phyloP scores from a whole-genome alignment of 2,329 filamentous ascomycete species.

The Sphaceloma murrayae region DNA sequence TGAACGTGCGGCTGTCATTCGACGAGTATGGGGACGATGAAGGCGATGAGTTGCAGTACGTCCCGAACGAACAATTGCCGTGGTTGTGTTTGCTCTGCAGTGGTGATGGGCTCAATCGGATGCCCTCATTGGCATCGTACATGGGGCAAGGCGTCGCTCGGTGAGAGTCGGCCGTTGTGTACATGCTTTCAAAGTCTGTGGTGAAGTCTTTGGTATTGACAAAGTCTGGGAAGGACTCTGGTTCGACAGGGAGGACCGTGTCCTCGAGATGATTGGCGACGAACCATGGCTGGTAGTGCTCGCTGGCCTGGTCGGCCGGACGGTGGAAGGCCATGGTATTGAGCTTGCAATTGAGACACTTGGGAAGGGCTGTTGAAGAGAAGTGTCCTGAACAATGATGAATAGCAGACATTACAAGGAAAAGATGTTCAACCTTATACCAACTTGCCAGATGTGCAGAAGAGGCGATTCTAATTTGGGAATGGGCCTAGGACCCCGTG shows the following conservation, averaged over 20 bases:
- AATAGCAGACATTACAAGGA: not conserved
- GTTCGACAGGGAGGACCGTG: conserved; percentile 11
- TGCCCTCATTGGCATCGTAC: conserved; percentile 8
- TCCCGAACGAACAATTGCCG: not conserved
- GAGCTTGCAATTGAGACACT: conserved; percentile 7
- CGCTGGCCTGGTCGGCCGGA: conserved; percentile 11
- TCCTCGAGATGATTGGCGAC: conserved; percentile 8
- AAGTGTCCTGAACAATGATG: conserved; percentile 15
- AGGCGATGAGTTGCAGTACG: conserved; percentile 13
- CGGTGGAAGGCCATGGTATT: conserved; percentile 12
- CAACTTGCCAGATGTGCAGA: conserved; percentile 10
- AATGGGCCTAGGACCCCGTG: conserved; percentile 5
- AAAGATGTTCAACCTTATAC: conserved; percentile 15
- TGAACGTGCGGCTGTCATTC: conserved; percentile 10
- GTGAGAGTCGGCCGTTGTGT: conserved; percentile 9
- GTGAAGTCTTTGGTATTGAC: conserved; percentile 7
- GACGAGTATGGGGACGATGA: conserved; percentile 11
- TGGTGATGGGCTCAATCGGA: conserved; percentile 11
- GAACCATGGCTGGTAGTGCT: conserved; percentile 13
- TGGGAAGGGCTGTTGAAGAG: conserved; percentile 1
- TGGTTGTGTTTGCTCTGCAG: conserved; percentile 6
- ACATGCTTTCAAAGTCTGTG: conserved; percentile 11
- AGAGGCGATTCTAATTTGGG: conserved; percentile 14
- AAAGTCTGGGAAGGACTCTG: conserved; percentile 10
- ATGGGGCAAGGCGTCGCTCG: conserved; percentile 7